Evolutionary conservation across 768 basidiomycete species (phyloP).

Genomic region (Leccinum uliginosum): DNA sequence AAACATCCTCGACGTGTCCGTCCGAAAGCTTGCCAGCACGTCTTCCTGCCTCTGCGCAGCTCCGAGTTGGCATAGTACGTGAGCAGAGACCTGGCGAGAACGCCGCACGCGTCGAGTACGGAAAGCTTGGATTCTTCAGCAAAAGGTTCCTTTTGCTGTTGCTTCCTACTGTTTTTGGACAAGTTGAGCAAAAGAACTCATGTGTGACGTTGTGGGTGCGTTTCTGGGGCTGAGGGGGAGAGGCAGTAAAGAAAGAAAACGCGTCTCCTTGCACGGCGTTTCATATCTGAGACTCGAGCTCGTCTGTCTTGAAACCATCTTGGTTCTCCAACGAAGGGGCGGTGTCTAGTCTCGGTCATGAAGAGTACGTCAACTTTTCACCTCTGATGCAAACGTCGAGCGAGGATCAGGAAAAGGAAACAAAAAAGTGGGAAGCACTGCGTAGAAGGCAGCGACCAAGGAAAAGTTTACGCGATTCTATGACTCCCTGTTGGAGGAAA

Average conservation of each 20-base stretch:
- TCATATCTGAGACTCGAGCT: constrained; percentile 78
- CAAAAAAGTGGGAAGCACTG: constrained; percentile 38
- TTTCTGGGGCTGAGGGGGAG: constrained; percentile 53
- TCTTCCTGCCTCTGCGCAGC: constrained; percentile 83
- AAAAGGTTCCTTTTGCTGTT: constrained; percentile 34
- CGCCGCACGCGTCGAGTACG: constrained; percentile 64
- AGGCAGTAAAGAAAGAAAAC: constrained; percentile 65
- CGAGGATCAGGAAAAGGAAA: constrained; percentile 44
- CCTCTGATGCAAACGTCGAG: constrained; percentile 66
- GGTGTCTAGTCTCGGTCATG: constrained; percentile 69
- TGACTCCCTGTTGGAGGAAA: constrained; percentile 74
- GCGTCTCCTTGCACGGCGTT: constrained; percentile 80
- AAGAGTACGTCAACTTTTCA: constrained; percentile 80
- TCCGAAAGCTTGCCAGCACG: constrained; percentile 61
- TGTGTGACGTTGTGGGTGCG: constrained; percentile 28
- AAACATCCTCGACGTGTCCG: constrained; percentile 54
- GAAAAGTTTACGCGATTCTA: constrained; percentile 83
- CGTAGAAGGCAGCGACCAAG: constrained; percentile 58
- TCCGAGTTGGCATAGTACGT: constrained; percentile 77
- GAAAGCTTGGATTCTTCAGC: constrained; percentile 45
- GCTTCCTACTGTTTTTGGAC: constrained; percentile 38
- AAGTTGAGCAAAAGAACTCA: constrained; percentile 37
- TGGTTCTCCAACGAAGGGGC: constrained; percentile 57
- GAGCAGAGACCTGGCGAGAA: constrained; percentile 65
- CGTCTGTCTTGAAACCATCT: constrained; percentile 67